phyloP scores from a whole-genome alignment of 1,139 yeast species.

The Meyerozyma smithsonii region DNA sequence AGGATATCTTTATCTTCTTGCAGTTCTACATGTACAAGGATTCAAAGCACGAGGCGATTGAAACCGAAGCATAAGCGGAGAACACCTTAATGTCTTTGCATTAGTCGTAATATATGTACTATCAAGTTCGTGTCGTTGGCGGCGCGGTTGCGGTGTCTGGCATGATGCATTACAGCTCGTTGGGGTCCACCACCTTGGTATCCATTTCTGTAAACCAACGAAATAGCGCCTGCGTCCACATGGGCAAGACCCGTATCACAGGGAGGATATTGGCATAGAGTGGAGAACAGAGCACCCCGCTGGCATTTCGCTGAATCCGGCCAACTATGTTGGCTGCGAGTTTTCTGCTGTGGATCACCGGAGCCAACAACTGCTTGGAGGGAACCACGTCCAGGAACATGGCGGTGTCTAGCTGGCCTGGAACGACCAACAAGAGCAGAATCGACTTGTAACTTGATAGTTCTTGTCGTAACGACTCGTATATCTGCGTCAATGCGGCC shows the following conservation, averaged over 20 bases:
- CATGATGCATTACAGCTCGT: neutral
- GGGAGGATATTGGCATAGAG: slow-evolving; percentile 59
- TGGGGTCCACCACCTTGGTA: slow-evolving; percentile 15
- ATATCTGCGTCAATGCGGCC: slow-evolving; percentile 54
- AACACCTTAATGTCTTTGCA: no score
- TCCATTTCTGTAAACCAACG: slow-evolving; percentile 57
- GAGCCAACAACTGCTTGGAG: slow-evolving; percentile 59
- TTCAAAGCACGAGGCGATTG: slow-evolving; percentile 12
- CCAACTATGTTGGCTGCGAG: slow-evolving; percentile 43
- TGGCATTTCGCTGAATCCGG: slow-evolving; percentile 40
- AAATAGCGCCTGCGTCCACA: slow-evolving; percentile 35
- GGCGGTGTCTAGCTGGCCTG: slow-evolving; percentile 62
- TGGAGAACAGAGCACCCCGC: slow-evolving; percentile 55
- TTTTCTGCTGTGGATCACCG: slow-evolving; percentile 41
- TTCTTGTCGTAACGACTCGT: slow-evolving; percentile 57
- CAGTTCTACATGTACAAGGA: slow-evolving; percentile 61
- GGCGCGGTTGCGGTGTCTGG: no score
- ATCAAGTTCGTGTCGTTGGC: no score
- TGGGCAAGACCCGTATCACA: slow-evolving; percentile 49
- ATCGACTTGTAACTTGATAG: slow-evolving; percentile 22
- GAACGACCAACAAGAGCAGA: slow-evolving; percentile 47
- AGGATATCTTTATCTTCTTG: slow-evolving; percentile 57
- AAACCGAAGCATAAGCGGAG: neutral
- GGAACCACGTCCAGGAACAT: slow-evolving; percentile 63
- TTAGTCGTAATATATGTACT: no score